Base-by-base conservation (phyloP, 2,329 filamentous ascomycete genomes). In the Grosmannia clavigera region DNA sequence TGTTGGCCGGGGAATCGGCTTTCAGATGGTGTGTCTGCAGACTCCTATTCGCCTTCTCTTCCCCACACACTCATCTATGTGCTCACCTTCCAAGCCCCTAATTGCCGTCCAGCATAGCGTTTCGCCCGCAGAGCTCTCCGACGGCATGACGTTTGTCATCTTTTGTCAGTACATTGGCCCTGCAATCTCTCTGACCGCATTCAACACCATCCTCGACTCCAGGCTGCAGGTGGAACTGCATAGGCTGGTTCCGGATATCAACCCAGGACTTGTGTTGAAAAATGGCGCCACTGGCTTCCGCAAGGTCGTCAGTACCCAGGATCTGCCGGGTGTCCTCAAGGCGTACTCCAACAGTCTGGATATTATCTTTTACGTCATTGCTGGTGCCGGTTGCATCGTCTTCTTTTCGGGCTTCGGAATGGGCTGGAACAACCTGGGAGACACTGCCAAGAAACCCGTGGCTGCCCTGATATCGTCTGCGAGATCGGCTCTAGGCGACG, bases 91-190 rank as follows among this genome's bases (percentile, higher is more conserved):
- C 6, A 27, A 69, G 67, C 61, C 68, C 14, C 59, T 70, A 16
- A 60, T 66, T 5, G 66, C 67, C 14, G 66, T 68, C 38, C 68
- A 71, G 58, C 63, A 68, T 50, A 64, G 66, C 51, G 63, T 66
- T 9, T 64, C 65, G 10, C 65, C 59, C 51, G 56, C 61, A 14
- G 65, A 69, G 43, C 61, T 66, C 10, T 65, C 68, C 16, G 62
- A 66, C 58, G 65, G 63, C 52, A 65, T 65, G 56, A 69, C 70
- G 4, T 70, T 75, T 33, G 67, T 74, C 33, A 73, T 79, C 63
- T 80, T 81, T 67, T 78, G 78, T 67, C 76, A 81, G 58, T 74
- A 73, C 3, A 70, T 82, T 0, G 78, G 79, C 16, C 77, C 77
- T 2, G 75, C 80, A 2, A 68, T 82, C 53, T 73, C 76, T 51